Evolutionary conservation across 192 early-diverging fungal genomes (phyloP), one percentile per base, ranked within the genome.

Genomic region (Coemansia sp.): DNA sequence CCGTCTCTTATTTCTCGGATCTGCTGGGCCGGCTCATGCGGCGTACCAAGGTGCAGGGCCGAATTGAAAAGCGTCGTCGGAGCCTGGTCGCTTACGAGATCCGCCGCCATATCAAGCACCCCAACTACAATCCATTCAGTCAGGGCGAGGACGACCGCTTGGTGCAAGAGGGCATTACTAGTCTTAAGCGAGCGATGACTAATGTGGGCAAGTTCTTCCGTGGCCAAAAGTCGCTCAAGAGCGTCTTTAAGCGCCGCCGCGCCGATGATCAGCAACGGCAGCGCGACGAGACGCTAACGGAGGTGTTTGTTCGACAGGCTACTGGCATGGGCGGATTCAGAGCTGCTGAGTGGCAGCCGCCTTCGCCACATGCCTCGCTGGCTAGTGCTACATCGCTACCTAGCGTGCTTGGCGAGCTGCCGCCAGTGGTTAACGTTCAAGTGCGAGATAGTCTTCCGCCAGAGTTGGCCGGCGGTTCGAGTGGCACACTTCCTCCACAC

Each of bases 101-200:
- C 63, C 78, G 82, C n/a, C 77, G 82, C 16, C 81, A 83, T 31
- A 77, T 83, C 73, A 83, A 83, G 70, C 76, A 83, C 31, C 81
- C 81, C 60, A 73, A 83, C 70, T 83, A 83, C 73, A 83, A 83
- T 60, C 81, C 81, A 13, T 83, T 83, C 34, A 67, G 81, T 38
- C 41, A 31, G 11, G 76, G 73, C 47, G 70, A 78, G 20, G 81
- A 83, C 4, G 80, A 83, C 31, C 68, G 61, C 22, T 54, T 74
- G 67, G 55, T 75, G 11, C 31, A 70, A 33, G 41, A 75, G 36
- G 81, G 76, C 16, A 22, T 75, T 16, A 64, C 63, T n/a, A 61
- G 77, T 40, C 51, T 83, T 20, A 68, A 73, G 66, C 68, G 65
- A 57, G 63, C 51, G 22, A 16, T 65, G 49, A 49, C 34, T 9